These are phyloP conservation scores for Lentinus brumalis DNA, from an alignment of 768 basidiomycete genomes.

Conservation along the genomic window DNA sequence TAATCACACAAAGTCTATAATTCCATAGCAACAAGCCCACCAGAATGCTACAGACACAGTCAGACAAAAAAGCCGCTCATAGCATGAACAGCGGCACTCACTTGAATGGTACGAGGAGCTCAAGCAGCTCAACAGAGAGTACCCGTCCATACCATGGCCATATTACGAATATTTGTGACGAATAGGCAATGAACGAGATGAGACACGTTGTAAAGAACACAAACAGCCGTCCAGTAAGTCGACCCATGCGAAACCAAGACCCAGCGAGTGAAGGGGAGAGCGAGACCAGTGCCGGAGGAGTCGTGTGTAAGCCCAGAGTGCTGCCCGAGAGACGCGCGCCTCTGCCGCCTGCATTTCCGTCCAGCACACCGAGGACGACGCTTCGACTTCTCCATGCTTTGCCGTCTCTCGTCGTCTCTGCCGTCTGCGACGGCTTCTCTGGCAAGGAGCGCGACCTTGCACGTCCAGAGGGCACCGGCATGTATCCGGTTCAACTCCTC, in stretches of 20 bases:
- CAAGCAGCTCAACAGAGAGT: conserved; percentile 72
- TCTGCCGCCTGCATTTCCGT: background rate
- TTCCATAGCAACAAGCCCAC: conserved; percentile 84
- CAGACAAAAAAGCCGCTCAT: conserved; percentile 3
- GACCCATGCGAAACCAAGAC: conserved; percentile 36
- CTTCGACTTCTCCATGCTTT: conserved; percentile 11
- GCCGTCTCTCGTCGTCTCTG: conserved; percentile 8
- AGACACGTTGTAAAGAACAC: conserved; percentile 71
- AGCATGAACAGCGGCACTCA: conserved; percentile 37
- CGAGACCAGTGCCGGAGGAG: background rate
- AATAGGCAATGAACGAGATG: conserved; percentile 87
- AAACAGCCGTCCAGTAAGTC: conserved; percentile 59
- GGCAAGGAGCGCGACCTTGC: background rate
- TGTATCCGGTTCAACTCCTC: conserved; percentile 14
- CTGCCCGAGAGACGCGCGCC: background rate
- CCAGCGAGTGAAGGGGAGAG: conserved; percentile 4
- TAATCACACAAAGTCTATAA: conserved; percentile 80
- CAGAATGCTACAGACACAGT: conserved; percentile 53
- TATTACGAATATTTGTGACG: conserved; percentile 87
- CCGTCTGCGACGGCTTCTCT: background rate
- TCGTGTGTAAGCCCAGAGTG: background rate
- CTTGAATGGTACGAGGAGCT: conserved; percentile 90
- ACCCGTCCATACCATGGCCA: conserved; percentile 90
- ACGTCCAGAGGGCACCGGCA: background rate
- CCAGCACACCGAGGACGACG: background rate